These are phyloP conservation scores for Globisporangium orthogonon DNA, from an alignment of 352 stramenopile genomes.

Conservation along the genomic window DNA sequence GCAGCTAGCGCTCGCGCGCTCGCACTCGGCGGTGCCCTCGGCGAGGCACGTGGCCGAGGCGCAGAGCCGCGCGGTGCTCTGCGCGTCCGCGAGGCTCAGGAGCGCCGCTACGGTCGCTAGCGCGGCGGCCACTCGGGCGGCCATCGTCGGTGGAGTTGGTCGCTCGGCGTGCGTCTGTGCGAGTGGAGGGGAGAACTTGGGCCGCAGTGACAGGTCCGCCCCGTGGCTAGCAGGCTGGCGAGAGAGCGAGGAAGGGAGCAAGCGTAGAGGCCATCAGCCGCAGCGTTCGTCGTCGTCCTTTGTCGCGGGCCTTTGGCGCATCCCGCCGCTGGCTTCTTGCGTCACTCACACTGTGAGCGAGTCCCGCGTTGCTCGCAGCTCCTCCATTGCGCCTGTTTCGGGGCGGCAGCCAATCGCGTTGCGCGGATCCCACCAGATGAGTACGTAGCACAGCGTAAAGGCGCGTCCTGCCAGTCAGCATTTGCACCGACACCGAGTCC, in stretches of 20 bases:
- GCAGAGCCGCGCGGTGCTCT: constrained; percentile 18
- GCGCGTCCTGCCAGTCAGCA: too few relatives aligned
- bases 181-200: not conserved
- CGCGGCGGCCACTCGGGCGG: not conserved
- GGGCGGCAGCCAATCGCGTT: too few relatives aligned
- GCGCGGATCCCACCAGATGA: too few relatives aligned
- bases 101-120: not conserved
- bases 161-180: not conserved
- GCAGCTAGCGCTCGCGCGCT: constrained; percentile 30
- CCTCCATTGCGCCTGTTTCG: too few relatives aligned
- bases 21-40: constrained; percentile 48
- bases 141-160: not conserved
- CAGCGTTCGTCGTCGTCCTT: too few relatives aligned
- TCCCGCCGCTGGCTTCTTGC: too few relatives aligned
- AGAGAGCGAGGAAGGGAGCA: not conserved
- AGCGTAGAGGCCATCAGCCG: not conserved
- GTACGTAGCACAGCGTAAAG: too few relatives aligned
- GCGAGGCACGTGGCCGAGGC: constrained; percentile 41
- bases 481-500: too few relatives aligned
- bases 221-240: not conserved
- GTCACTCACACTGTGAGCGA: too few relatives aligned
- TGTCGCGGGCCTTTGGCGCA: too few relatives aligned
- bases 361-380: too few relatives aligned
- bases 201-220: not conserved
- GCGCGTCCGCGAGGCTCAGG: constrained; percentile 9